Conservation (phyloP, 179 eudicot species). For the Sideroxylon spinosum region DNA sequence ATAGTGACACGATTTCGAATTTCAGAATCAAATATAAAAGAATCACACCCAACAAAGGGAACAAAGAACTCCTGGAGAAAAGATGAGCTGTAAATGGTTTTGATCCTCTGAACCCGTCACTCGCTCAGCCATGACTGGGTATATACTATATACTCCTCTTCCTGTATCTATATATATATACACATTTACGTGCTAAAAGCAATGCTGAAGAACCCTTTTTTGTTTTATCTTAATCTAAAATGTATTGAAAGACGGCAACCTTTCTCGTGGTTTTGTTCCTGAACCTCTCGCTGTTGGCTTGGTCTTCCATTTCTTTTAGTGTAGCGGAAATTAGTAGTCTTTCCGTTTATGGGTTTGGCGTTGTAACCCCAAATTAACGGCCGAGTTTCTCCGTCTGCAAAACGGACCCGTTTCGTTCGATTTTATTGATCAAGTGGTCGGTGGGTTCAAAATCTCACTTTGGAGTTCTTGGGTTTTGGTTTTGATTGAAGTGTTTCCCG, state of each 20-base stretch:
- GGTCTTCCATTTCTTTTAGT: background rate
- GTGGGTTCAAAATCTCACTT: constrained; percentile 7
- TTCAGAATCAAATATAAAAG: too few species aligned
- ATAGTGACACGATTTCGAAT: too few species aligned
- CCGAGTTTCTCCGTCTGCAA: background rate
- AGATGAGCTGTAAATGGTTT: background rate
- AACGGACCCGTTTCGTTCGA: background rate
- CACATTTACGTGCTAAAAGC: background rate
- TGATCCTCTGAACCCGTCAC: constrained; percentile 2
- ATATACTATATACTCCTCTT: background rate
- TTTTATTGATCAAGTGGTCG: background rate
- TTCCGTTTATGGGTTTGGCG: background rate
- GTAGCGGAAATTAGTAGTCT: background rate
- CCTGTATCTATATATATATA: background rate
- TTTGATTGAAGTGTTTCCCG: background rate
- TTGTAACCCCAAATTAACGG: background rate
- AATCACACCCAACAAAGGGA: background rate
- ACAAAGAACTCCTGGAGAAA: background rate
- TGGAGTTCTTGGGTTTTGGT: background rate
- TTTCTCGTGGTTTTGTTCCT: background rate
- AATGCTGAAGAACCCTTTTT: background rate
- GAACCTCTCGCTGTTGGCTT: background rate
- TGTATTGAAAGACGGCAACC: background rate
- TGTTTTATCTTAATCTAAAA: background rate
- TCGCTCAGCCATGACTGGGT: constrained; percentile 15